Percentiles rank a stretch among this genome's conserved stretches.
Conservation (phyloP, 495 filamentous ascomycete genomes). For the Penicillium robsamsonii region DNA sequence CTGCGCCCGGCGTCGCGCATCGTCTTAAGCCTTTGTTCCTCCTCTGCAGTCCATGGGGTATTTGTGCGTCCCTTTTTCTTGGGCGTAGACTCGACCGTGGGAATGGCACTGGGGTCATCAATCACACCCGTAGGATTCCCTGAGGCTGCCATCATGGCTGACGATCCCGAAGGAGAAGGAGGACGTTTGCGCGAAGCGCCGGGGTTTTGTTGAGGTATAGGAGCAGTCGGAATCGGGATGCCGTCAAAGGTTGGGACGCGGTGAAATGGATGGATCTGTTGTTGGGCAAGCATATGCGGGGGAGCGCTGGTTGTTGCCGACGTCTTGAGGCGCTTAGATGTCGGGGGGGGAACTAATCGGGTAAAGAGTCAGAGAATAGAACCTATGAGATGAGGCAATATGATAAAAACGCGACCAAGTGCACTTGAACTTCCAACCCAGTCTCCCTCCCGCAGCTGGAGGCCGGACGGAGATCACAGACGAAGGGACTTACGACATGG, state of each 20-base stretch:
- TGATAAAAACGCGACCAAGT: constrained; percentile 16
- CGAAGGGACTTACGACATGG: constrained; percentile 53
- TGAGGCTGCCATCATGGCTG: constrained; percentile 35
- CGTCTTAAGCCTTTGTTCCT: constrained; percentile 86
- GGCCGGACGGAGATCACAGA: constrained; percentile 33
- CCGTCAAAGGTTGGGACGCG: constrained; percentile 40
- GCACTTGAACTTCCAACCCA: constrained; percentile 13
- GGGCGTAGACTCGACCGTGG: constrained; percentile 51
- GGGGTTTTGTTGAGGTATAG: constrained; percentile 34
- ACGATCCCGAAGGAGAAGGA: constrained; percentile 37
- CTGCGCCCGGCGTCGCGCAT: constrained; percentile 92
- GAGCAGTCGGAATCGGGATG: constrained; percentile 40
- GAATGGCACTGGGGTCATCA: constrained; percentile 33
- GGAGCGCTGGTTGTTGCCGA: constrained; percentile 39
- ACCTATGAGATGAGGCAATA: constrained; percentile 4
- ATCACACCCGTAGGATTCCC: constrained; percentile 26
- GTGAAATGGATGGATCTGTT: constrained; percentile 45
- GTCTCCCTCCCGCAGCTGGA: constrained; percentile 28
- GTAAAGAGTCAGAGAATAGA: constrained; percentile 7
- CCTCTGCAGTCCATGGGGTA: constrained; percentile 93
- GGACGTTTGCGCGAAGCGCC: constrained; percentile 45
- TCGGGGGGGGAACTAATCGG: constrained; percentile 39
- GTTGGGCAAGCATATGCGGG: constrained; percentile 42
- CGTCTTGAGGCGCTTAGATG: constrained; percentile 46
- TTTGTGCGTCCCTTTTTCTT: constrained; percentile 94